These are phyloP conservation scores for Pleodorina starrii DNA, from an alignment of 139 green algal genomes.

Conservation along the genomic window DNA sequence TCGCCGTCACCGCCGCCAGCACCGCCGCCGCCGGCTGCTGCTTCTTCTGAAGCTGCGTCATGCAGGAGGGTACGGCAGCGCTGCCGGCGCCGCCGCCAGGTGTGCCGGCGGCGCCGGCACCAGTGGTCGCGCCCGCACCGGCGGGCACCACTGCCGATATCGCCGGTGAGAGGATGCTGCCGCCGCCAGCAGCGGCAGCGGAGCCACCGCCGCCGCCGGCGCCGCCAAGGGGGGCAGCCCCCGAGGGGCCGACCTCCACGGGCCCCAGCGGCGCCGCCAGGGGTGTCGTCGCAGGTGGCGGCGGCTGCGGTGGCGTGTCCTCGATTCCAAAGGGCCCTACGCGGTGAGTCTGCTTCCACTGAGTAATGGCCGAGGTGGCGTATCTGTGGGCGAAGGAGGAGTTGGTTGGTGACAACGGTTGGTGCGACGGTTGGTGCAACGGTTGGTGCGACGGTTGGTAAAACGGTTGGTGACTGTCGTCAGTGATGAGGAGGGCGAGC, in stretches of 20 bases:
- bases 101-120: background rate
- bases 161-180: background rate
- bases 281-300: background rate
- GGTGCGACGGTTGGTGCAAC: background rate
- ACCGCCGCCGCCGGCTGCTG: constrained; percentile 13
- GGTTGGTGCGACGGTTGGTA: background rate
- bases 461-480: background rate
- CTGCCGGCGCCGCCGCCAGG: constrained; percentile 10
- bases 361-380: constrained; percentile 30
- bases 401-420: background rate
- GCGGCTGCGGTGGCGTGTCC: background rate
- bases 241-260: background rate
- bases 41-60: constrained; percentile 77
- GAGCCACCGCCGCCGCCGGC: background rate
- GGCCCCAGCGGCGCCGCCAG: background rate
- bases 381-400: background rate
- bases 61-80: constrained; percentile 60
- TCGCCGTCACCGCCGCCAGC: constrained; percentile 25
- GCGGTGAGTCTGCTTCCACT: constrained; percentile 13
- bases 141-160: background rate
- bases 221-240: background rate
- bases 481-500: background rate
- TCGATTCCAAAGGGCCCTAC: constrained; percentile 32
- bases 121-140: background rate
- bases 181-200: background rate